phyloP scores from a whole-genome alignment of 257 asterid species.

The Cruciata laevipes region DNA sequence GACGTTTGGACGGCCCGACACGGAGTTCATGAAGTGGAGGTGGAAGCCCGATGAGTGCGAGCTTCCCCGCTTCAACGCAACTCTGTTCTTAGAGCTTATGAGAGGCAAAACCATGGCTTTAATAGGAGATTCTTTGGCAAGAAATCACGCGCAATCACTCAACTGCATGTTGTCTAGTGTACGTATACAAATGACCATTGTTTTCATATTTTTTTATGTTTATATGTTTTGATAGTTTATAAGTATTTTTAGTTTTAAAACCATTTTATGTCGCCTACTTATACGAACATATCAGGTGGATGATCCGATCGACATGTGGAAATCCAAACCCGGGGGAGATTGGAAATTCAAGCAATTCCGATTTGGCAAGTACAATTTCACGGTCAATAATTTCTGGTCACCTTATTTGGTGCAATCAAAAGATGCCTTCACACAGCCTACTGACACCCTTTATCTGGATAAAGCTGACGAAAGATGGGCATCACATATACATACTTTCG shows the following conservation, averaged over 20 bases:
- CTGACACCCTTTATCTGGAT: slow-evolving; percentile 43
- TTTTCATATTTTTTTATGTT: too few relatives aligned
- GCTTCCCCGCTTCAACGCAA: slow-evolving; percentile 43
- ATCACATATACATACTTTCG: slow-evolving; percentile 34
- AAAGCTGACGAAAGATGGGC: slow-evolving; percentile 51
- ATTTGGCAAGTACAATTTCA: slow-evolving; percentile 42
- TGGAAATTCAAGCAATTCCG: slow-evolving; percentile 38
- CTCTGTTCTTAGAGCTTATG: slow-evolving; percentile 48
- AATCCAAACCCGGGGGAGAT: slow-evolving; percentile 21
- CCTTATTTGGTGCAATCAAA: slow-evolving; percentile 40
- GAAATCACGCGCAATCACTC: slow-evolving; percentile 74
- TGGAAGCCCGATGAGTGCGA: slow-evolving; percentile 53
- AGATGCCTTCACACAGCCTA: slow-evolving; percentile 24
- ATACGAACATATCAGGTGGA: slow-evolving; percentile 29
- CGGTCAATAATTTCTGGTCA: slow-evolving; percentile 46
- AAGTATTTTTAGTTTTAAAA: too few relatives aligned
- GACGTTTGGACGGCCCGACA: slow-evolving; percentile 32
- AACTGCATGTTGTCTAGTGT: slow-evolving; percentile 68
- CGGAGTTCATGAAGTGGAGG: slow-evolving; percentile 28
- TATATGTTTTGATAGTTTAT: neutral
- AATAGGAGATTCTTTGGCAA: slow-evolving; percentile 68
- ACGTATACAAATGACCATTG: neutral
- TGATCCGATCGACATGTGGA: slow-evolving; percentile 48
- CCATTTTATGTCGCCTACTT: neutral
- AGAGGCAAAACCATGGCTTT: slow-evolving; percentile 58